Base-by-base conservation (phyloP, 805 yeast species). In the Candida nonsorbophila region DNA sequence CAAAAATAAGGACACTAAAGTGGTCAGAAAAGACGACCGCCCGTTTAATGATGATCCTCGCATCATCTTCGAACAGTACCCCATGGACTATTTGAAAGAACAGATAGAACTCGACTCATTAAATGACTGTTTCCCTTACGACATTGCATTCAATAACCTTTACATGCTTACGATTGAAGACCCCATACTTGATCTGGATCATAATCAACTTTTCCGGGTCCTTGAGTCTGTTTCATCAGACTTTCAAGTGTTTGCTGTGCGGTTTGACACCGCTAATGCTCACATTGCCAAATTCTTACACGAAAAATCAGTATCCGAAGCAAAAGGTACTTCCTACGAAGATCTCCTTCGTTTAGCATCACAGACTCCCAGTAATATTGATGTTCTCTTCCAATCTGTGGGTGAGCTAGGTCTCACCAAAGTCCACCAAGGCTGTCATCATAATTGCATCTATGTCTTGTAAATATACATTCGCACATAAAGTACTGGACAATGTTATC, bases 121-220 rank as follows among this genome's bases (percentile, higher is more conserved):
- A 4, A 16, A 30, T 4, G 41, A 40, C 3, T 28, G 41, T 0
- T 42, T 55, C 12, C 66, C 66, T 7, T 58, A 37, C 29, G 66
- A 62, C 28, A 20, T 62, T 2, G 25, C 33, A 12, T 62, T 45
- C 37, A 44, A 45, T 20, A 48, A 40, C 16, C 50, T 44, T 24
- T 38, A 38, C 25, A 25, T 61, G 7, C 40, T 62, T 7, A 51
- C 62, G 6, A 54, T 63, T 3, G 66, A 59, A 32, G 36, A 38
- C 3, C 47, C 53, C 9, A 42, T 52, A 10, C 26, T 53, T 6
- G 31, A 36, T 4, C 36, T 44, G 6, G 38, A 49, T 25, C 67
- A 61, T 39, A 22, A 33, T 1, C 36, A 28, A 10, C 35, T 62
- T 1, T 30, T 60, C 7, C 36, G 45, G 3, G 13, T 41, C 9